A percentile compares a stretch with the other conserved stretches of the same genome.
phyloP scores from a whole-genome alignment of 116 monocot genomes.

The Papilionanthe hybrid region DNA sequence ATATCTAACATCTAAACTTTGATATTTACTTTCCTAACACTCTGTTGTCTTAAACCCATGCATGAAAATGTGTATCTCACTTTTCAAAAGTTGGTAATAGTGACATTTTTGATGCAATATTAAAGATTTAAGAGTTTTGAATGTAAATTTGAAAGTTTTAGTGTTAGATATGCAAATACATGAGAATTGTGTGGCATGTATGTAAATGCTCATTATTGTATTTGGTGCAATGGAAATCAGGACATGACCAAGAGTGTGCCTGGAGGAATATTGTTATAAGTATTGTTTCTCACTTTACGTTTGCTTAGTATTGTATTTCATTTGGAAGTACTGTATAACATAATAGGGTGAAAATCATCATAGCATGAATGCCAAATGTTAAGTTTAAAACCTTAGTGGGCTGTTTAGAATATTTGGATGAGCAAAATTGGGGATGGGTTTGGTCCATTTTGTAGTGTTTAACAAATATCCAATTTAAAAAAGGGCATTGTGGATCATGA shows the following conservation, averaged over 20 bases:
- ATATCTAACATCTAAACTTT: too few species aligned
- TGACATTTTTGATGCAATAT: too few species aligned
- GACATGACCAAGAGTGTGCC: background rate
- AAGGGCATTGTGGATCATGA: background rate
- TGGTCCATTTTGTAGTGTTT: background rate
- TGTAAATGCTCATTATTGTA: background rate
- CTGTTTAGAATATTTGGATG: background rate
- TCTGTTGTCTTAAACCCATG: too few species aligned
- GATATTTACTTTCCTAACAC: too few species aligned
- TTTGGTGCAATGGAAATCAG: background rate
- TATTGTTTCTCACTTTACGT: background rate
- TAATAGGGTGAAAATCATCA: background rate
- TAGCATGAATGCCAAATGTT: constrained; percentile 1
- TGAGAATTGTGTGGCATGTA: too few species aligned
- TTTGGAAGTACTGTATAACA: background rate
- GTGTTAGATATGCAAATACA: too few species aligned
- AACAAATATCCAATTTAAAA: background rate
- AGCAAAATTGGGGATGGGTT: background rate
- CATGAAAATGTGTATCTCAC: too few species aligned
- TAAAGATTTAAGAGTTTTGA: too few species aligned
- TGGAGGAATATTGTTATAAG: background rate
- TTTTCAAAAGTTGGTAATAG: too few species aligned
- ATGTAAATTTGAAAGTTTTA: too few species aligned
- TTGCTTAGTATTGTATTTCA: too few species aligned
- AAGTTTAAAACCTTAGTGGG: background rate